A percentile compares a stretch with the other conserved stretches of the same genome.
These are phyloP conservation scores for Panellus pusillus DNA, from an alignment of 768 basidiomycete genomes.

Conservation along the genomic window DNA sequence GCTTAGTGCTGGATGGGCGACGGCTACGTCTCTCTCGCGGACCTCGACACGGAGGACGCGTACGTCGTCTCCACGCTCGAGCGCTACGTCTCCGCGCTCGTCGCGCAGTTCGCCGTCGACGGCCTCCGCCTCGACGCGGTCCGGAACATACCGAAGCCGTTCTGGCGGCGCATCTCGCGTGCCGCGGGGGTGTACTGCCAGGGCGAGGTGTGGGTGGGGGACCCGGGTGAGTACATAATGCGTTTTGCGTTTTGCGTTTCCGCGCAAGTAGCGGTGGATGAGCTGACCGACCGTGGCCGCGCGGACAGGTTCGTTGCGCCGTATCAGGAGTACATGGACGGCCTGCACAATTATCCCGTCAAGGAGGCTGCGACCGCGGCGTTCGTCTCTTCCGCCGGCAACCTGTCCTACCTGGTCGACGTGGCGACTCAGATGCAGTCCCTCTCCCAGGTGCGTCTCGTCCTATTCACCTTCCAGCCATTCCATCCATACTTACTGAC, in stretches of 20 bases:
- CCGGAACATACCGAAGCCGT: conserved; percentile 49
- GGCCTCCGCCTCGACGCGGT: conserved; percentile 62
- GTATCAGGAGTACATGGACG: conserved; percentile 48
- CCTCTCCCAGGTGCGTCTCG: conserved; percentile 34
- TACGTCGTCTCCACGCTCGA: conserved; percentile 48
- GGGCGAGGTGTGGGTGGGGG: conserved; percentile 53
- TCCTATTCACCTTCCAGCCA: no score
- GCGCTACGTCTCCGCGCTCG: conserved; percentile 50
- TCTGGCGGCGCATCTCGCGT: conserved; percentile 55
- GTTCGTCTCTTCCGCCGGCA: conserved; percentile 49
- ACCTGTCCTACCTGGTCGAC: conserved; percentile 29
- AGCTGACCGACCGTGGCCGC: no score
- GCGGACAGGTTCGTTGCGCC: conserved; percentile 17
- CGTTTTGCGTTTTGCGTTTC: no score
- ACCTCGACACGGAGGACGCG: conserved; percentile 59
- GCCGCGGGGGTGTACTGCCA: conserved; percentile 61
- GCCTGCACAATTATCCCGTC: conserved; percentile 53
- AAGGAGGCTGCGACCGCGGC: conserved; percentile 46
- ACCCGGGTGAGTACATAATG: conserved; percentile 39
- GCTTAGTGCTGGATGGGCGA: conserved; percentile 70
- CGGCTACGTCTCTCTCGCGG: conserved; percentile 50
- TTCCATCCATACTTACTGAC: no score
- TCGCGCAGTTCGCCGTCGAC: conserved; percentile 54
- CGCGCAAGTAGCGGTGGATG: no score
- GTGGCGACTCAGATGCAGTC: conserved; percentile 33